phyloP scores from a whole-genome alignment of 257 asterid species.

The Leptodermis oblonga region DNA sequence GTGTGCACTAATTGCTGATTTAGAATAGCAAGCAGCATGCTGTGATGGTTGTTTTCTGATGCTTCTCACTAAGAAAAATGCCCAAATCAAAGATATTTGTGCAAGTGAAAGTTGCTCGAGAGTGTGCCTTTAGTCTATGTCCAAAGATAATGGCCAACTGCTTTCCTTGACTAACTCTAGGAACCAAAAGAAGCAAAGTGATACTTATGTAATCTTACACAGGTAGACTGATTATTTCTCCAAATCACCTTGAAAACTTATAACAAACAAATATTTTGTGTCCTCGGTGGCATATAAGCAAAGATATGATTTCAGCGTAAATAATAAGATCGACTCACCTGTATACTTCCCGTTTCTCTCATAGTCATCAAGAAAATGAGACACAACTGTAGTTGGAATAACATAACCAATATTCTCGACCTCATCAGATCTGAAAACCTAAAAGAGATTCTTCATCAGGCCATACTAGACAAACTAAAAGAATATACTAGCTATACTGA shows the following conservation, averaged over 20 bases:
- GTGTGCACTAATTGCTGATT: neutral
- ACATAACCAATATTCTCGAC: constrained; percentile 95
- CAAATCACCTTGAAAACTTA: neutral
- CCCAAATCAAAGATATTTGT: neutral
- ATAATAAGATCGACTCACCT: constrained; percentile 42
- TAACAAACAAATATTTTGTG: neutral
- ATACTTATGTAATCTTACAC: neutral
- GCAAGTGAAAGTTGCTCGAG: neutral
- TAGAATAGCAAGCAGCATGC: neutral
- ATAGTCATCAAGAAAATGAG: constrained; percentile 95
- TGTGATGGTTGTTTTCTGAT: neutral
- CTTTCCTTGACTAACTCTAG: neutral
- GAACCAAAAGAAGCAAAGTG: neutral
- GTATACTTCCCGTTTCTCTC: constrained; percentile 81
- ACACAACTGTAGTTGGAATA: constrained; percentile 85
- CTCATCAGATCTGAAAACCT: constrained; percentile 97
- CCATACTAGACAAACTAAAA: constrained; percentile 16
- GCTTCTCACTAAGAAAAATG: neutral
- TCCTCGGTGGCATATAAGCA: neutral
- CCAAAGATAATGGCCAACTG: neutral
- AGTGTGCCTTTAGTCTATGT: neutral
- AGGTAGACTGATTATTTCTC: neutral
- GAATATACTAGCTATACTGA: constrained; percentile 9
- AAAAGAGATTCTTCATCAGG: constrained; percentile 44
- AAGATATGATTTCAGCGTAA: neutral